phyloP scores from a whole-genome alignment of 257 asterid species.

The Nicotiana tabacum region DNA sequence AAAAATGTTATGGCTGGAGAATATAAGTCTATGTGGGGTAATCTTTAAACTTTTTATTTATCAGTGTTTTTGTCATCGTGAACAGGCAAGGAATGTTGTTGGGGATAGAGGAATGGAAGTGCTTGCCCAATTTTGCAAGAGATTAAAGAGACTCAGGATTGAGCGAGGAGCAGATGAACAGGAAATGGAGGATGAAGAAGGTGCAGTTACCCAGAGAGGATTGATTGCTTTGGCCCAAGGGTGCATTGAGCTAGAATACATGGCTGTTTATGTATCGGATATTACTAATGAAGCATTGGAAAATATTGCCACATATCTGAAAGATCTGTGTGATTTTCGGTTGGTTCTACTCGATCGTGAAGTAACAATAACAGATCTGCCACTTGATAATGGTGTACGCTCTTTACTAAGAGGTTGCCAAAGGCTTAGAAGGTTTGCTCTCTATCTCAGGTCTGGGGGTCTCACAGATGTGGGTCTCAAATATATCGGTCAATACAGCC shows the following conservation, averaged over 20 bases:
- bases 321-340: constrained; percentile 67
- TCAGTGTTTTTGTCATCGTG: constrained; percentile 12
- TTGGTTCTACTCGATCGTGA: constrained; percentile 67
- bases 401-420: constrained; percentile 60
- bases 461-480: constrained; percentile 68
- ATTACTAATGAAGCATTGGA: constrained; percentile 55
- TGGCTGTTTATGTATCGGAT: constrained; percentile 58
- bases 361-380: constrained; percentile 59
- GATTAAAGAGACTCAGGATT: constrained; percentile 48
- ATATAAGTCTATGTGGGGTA: no score
- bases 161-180: constrained; percentile 59
- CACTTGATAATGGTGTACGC: constrained; percentile 78
- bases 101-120: constrained; percentile 86
- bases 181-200: constrained; percentile 59
- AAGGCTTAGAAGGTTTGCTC: constrained; percentile 63
- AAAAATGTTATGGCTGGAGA: no score
- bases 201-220: constrained; percentile 54
- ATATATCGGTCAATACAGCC: constrained; percentile 66
- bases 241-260: constrained; percentile 48
- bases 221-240: constrained; percentile 45
- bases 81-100: constrained; percentile 70
- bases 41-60: constrained; percentile 13
- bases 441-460: constrained; percentile 72
- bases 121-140: constrained; percentile 51
- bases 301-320: constrained; percentile 47